phyloP scores from a whole-genome alignment of 1,284 basidiomycete genomes.

The Sanguinoderma infundibulare region DNA sequence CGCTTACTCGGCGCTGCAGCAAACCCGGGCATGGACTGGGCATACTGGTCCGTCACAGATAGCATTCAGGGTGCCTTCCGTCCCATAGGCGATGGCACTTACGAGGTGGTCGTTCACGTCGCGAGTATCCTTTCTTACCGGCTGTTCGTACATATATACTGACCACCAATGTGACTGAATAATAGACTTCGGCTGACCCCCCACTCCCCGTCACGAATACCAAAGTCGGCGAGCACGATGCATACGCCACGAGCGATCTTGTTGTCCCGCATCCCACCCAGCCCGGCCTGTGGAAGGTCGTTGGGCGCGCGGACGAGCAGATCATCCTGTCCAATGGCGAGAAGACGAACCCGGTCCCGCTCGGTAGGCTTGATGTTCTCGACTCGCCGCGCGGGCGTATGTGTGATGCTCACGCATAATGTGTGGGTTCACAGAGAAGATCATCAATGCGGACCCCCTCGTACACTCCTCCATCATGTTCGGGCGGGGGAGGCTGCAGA shows the following conservation, averaged over 20 bases:
- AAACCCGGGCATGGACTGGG: conserved; percentile 29
- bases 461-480: conserved; percentile 41
- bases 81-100: conserved; percentile 23
- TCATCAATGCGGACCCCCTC: conserved; percentile 40
- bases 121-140: neutral
- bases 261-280: conserved; percentile 47
- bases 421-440: conserved; percentile 35
- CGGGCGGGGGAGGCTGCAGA: conserved; percentile 46
- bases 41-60: conserved; percentile 20
- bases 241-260: conserved; percentile 44
- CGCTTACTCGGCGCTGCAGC: conserved; percentile 1
- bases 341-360: conserved; percentile 23
- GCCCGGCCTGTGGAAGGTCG: conserved; percentile 45
- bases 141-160: neutral
- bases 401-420: neutral
- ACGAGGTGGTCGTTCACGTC: conserved; percentile 25
- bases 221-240: conserved; percentile 30
- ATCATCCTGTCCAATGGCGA: conserved; percentile 33
- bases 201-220: conserved; percentile 33
- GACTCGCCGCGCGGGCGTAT: no score
- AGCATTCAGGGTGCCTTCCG: conserved; percentile 8
- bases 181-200: conserved; percentile 10
- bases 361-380: no score
- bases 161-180: neutral
- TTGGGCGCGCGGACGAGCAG: conserved; percentile 52